Base-by-base conservation (phyloP, 108 stramenopile species). In the Nitzschia palea region DNA sequence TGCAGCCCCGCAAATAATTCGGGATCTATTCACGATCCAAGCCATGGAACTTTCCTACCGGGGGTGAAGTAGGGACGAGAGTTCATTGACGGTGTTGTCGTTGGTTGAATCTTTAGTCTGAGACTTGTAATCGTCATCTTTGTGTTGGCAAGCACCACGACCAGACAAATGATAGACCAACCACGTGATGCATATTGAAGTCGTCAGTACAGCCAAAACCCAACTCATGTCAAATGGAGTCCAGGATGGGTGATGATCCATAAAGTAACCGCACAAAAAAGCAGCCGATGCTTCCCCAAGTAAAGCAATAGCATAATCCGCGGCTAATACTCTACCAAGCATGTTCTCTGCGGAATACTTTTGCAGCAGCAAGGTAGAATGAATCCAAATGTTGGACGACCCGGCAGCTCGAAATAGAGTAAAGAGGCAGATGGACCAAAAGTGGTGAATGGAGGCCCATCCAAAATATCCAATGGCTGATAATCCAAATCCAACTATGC, bases 281-380 rank as follows among this genome's bases (percentile, higher is more conserved):
- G 86, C 87, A 4, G 85, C 73, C 1, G 71, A 44, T 20, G 81
- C 64, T 78, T 91, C 90, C 6, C 55, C 63, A 2, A 82, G 40
- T 33, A 82, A 67, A 37, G 87, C 90, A 42, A 86, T 27, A 17
- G 85, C 85, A 55, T 68, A 86, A 47, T 91, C 89, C 0, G 84
- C 55, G 15, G 85, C 61, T 68, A 75, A 56, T 10, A 88, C 81
- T 26, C 90, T 83, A 1, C 90, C 90, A 44, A 86, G 28, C 74
- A 85, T 73, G 9, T 59, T 18, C 9, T 73, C 60, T 2, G 72
- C 33, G 4, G 80, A 65, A 35, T 80, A 85, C 62, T 81, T 87
- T 70, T 90, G 83, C n/a, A 72, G 31, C 27, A 74, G 55, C 6
- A 82, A 15, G 0, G 78, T 62, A 25, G 81, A 83, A 65, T 86